These are phyloP conservation scores for Dioszegia aurantiaca DNA, from an alignment of 768 basidiomycete species.

Conservation along the genomic window DNA sequence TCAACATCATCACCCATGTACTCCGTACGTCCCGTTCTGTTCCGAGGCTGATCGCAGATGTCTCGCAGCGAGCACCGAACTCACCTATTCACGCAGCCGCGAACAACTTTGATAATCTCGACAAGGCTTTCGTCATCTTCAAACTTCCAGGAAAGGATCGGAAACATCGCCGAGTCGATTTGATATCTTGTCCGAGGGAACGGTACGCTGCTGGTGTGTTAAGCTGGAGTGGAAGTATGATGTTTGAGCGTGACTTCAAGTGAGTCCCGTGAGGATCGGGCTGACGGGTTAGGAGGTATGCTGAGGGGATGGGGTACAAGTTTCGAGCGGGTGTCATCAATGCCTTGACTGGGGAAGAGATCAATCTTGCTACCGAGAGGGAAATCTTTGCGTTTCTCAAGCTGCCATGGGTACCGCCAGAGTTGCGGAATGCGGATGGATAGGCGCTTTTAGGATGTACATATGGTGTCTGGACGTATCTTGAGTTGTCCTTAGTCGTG, in stretches of 20 bases:
- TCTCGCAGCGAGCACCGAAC: slow-evolving; percentile 48
- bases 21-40: slow-evolving; percentile 62
- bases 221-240: slow-evolving; percentile 88
- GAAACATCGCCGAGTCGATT: slow-evolving; percentile 69
- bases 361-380: slow-evolving; percentile 44
- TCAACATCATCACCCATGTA: slow-evolving; percentile 72
- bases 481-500: too few species aligned
- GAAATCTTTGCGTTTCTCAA: slow-evolving; percentile 47
- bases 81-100: slow-evolving; percentile 27
- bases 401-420: slow-evolving; percentile 45
- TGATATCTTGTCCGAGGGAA: slow-evolving; percentile 73
- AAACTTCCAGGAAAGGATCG: slow-evolving; percentile 58
- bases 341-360: slow-evolving; percentile 39
- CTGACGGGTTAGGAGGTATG: slow-evolving; percentile 31
- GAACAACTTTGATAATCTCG: slow-evolving; percentile 73
- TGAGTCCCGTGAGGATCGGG: neutral
- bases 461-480: too few species aligned
- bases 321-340: slow-evolving; percentile 40
- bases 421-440: slow-evolving; percentile 49
- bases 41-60: slow-evolving; percentile 56
- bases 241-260: slow-evolving; percentile 80
- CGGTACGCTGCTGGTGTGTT: slow-evolving; percentile 84
- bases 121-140: slow-evolving; percentile 81
- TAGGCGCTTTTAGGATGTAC: too few species aligned
- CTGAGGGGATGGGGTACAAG: slow-evolving; percentile 41